These are phyloP conservation scores for Durusdinium trenchii DNA, from an alignment of 73 alveolate species.

Conservation along the genomic window DNA sequence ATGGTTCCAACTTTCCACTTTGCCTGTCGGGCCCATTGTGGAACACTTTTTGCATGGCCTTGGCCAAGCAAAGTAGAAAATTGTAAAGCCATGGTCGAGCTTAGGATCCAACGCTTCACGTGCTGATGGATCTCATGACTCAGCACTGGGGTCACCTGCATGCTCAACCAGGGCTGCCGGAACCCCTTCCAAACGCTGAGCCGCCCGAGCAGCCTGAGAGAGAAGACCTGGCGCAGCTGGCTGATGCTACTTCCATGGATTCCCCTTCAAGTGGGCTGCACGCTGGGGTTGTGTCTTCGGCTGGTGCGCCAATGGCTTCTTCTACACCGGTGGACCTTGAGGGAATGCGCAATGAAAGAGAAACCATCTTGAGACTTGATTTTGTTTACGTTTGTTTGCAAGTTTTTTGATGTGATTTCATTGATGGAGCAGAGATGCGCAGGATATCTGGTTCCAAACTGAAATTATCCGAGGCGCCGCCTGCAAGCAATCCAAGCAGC, in stretches of 20 bases:
- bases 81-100: too few species aligned
- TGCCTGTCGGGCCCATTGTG: too few species aligned
- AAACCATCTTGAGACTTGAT: neutral
- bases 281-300: neutral
- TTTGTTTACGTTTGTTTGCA: neutral
- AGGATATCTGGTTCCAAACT: neutral
- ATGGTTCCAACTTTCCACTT: neutral
- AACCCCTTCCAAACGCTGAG: neutral
- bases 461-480: neutral
- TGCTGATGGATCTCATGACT: constrained; percentile 8
- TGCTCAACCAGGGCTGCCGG: neutral
- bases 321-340: neutral
- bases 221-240: neutral
- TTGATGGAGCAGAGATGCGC: neutral
- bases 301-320: neutral
- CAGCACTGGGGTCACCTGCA: constrained; percentile 38
- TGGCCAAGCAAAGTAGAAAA: too few species aligned
- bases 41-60: too few species aligned
- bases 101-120: neutral
- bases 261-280: neutral
- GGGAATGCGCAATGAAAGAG: neutral
- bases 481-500: neutral
- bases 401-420: too few species aligned
- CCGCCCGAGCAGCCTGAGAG: neutral
- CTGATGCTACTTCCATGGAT: neutral